Conservation (phyloP, 2,329 filamentous ascomycete species). For the Colletotrichum navitas region DNA sequence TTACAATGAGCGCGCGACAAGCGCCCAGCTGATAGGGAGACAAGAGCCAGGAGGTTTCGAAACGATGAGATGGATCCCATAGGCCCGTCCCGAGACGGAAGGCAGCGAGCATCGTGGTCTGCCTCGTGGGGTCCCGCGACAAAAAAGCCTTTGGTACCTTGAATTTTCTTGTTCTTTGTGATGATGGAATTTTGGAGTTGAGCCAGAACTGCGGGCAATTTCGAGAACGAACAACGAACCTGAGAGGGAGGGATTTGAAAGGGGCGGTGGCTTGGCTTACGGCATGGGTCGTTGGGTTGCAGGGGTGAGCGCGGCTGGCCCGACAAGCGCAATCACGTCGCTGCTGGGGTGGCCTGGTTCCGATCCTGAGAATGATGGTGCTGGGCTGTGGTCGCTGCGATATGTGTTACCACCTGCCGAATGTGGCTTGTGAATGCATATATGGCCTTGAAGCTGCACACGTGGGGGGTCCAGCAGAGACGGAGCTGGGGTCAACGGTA, state of each 20-base stretch:
- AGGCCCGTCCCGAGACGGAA: conserved; percentile 57
- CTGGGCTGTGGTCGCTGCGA: not conserved
- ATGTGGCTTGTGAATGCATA: not conserved
- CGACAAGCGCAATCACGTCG: conserved; percentile 30
- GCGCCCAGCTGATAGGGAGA: conserved; percentile 72
- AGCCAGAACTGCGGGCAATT: conserved; percentile 18
- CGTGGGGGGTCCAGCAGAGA: not conserved
- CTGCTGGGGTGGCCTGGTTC: conserved; percentile 26
- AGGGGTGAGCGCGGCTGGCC: conserved; percentile 29
- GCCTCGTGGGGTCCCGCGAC: conserved; percentile 13
- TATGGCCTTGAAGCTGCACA: not conserved
- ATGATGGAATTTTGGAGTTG: conserved; percentile 41
- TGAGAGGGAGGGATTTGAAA: conserved; percentile 36
- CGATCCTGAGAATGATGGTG: not conserved
- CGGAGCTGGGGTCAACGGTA: not conserved
- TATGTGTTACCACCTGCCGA: not conserved
- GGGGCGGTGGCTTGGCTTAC: conserved; percentile 30
- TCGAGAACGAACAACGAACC: conserved; percentile 20
- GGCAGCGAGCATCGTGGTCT: conserved; percentile 43
- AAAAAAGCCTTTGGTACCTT: conserved; percentile 2
- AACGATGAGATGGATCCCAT: conserved; percentile 73
- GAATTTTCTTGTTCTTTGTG: conserved; percentile 13
- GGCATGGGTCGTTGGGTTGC: conserved; percentile 28
- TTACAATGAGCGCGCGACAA: conserved; percentile 67
- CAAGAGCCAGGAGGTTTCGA: conserved; percentile 86